These are phyloP conservation scores for Diaporthe eres DNA, from an alignment of 2,329 filamentous ascomycete species.

Conservation along the genomic window DNA sequence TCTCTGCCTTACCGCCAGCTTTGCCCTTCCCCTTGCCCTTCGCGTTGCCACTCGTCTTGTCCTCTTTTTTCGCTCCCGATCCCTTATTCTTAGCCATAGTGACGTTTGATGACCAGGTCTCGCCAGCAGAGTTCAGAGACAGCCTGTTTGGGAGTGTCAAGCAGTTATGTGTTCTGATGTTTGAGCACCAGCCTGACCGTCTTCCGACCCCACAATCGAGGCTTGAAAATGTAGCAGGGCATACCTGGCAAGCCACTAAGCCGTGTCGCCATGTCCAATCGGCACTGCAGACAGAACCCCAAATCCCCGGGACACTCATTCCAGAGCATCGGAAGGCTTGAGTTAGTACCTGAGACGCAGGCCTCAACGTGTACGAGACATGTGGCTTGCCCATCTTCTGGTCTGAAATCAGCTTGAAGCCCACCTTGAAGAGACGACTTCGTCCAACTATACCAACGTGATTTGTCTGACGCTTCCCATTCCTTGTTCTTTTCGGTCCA, in stretches of 20 bases:
- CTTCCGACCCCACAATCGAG: not conserved
- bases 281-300: not conserved
- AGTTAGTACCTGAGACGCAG: not conserved
- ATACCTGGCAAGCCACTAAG: not conserved
- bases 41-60: slow-evolving; percentile 51
- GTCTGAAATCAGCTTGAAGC: not conserved
- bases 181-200: not conserved
- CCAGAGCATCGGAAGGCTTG: not conserved
- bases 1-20: slow-evolving; percentile 42
- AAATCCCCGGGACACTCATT: not conserved
- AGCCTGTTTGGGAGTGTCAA: not conserved
- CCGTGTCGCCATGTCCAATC: not conserved
- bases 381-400: not conserved
- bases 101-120: not conserved
- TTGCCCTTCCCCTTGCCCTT: slow-evolving; percentile 40
- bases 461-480: not conserved
- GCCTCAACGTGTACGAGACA: not conserved
- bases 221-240: not conserved
- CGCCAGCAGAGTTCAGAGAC: not conserved
- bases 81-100: slow-evolving; percentile 55
- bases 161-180: not conserved
- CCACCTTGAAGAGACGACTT: not conserved
- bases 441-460: not conserved
- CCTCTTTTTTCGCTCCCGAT: slow-evolving; percentile 42
- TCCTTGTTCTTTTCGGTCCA: not conserved